Percentiles rank a stretch among this genome's conserved stretches.
phyloP scores from a whole-genome alignment of 2,329 filamentous ascomycete species.

The Dactylella cylindrospora region DNA sequence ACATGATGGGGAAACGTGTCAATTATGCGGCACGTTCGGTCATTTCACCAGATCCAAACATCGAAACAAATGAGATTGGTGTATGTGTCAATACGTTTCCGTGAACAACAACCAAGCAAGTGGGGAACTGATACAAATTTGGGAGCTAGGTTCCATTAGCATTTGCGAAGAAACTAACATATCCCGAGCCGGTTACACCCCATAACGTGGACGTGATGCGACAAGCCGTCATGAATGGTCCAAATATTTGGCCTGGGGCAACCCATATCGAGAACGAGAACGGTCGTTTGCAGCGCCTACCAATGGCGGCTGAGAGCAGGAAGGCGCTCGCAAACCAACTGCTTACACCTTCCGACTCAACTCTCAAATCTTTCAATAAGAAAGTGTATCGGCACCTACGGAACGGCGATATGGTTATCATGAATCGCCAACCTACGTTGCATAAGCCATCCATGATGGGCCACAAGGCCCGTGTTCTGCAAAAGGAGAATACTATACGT shows the following conservation, averaged over 20 bases:
- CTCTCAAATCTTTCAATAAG: constrained; percentile 79
- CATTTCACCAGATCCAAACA: constrained; percentile 96
- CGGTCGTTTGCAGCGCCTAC: constrained; percentile 72
- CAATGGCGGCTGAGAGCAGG: constrained; percentile 68
- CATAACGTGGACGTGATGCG: constrained; percentile 97
- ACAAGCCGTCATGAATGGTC: constrained; percentile 91
- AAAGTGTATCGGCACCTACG: constrained; percentile 95
- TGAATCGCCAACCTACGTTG: constrained; percentile 97
- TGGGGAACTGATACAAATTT: too few relatives aligned
- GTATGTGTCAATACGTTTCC: constrained; percentile 56
- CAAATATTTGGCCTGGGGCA: constrained; percentile 90
- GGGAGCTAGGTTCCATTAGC: constrained; percentile 67
- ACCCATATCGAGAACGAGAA: constrained; percentile 94
- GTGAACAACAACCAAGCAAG: too few relatives aligned
- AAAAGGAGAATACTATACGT: constrained; percentile 93
- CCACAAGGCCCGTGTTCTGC: constrained; percentile 85
- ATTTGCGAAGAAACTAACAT: constrained; percentile 93
- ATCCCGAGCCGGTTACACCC: constrained; percentile 93
- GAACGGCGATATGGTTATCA: constrained; percentile 94
- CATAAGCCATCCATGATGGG: constrained; percentile 99
- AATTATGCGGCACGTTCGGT: constrained; percentile 97
- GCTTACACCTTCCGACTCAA: constrained; percentile 68
- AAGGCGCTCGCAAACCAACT: constrained; percentile 89
- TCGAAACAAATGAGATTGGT: constrained; percentile 98
- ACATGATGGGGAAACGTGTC: constrained; percentile 99